Conservation (phyloP, 2,329 filamentous ascomycete species). For the Fusarium pseudograminearum region DNA sequence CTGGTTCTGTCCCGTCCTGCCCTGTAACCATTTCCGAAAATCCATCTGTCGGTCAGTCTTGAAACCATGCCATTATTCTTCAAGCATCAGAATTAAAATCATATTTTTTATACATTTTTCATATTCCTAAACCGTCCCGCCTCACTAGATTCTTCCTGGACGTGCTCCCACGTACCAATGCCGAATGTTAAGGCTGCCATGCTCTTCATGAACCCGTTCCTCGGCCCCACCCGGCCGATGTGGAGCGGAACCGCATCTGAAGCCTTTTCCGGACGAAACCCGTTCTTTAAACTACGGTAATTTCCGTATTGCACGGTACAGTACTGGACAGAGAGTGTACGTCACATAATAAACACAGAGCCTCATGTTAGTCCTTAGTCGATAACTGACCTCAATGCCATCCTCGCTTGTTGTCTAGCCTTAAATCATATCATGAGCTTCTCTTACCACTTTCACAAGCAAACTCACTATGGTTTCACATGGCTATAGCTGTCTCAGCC, state of each 20-base stretch:
- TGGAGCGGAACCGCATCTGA: conserved; percentile 9
- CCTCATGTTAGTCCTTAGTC: neutral
- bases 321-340: neutral
- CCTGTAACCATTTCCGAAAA: neutral
- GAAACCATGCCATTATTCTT: neutral
- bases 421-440: conserved; percentile 1
- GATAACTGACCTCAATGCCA: neutral
- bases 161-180: neutral
- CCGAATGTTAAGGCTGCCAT: neutral
- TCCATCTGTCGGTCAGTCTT: neutral
- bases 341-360: conserved; percentile 8
- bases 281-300: neutral
- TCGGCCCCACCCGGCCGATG: conserved; percentile 25
- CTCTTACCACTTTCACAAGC: conserved; percentile 7
- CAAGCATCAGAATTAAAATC: neutral
- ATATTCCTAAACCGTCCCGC: conserved; percentile 1
- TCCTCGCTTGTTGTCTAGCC: neutral
- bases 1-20: neutral
- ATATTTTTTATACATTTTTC: neutral
- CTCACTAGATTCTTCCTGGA: conserved; percentile 26
- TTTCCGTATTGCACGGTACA: neutral
- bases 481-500: neutral
- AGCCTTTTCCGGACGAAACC: neutral
- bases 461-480: conserved; percentile 2
- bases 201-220: conserved; percentile 7